Base-by-base conservation (phyloP, 495 filamentous ascomycete species). In the Monascus purpureus region DNA sequence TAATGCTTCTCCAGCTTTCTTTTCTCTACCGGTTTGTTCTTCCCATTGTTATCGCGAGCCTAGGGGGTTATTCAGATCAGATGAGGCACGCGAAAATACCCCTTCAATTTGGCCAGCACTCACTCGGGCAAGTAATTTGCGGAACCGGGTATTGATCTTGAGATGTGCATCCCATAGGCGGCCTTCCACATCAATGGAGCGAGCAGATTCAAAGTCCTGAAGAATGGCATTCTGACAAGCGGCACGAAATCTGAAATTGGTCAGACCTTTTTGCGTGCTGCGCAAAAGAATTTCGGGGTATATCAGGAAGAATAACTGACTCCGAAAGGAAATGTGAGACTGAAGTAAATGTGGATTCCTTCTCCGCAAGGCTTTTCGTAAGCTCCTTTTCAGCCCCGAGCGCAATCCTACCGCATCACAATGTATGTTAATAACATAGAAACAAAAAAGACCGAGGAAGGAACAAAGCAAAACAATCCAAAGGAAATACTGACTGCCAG, bases 1-100 rank as follows among this genome's bases (percentile, higher is more conserved):
- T 88, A 97, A 36, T 73, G 67, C 55, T 79, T 84, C 45, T 80
- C 74, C 8, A 82, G 55, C 49, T 88, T 93, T 16, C 87, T 73
- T 39, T 67, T 65, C 45, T 86, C 75, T 2, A 92, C 83, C 16
- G 73, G 72, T 36, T 75, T 77, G 45, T 73, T 75, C 46, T 63
- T 73, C 33, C 61, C 65, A 28, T 57, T 62, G 34, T 65, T 59
- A 27, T 70, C 63, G 33, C 59, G 62, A 33, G 70, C 66, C 68
- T 74, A 51, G n/a, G n/a, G n/a, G n/a, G n/a, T n/a, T n/a, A n/a
- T n/a, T n/a, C n/a, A n/a, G n/a, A n/a, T n/a, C n/a, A n/a, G n/a
- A n/a, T n/a, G n/a, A n/a, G n/a, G n/a, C n/a, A n/a, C n/a, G n/a
- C n/a, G n/a, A n/a, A n/a, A n/a, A n/a, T n/a, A 3, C 8, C n/a